A percentile compares a stretch with the other conserved stretches of the same genome.
Evolutionary conservation across 345 rosid genomes (phyloP).

Genomic region (Raphanus raphanistrum): DNA sequence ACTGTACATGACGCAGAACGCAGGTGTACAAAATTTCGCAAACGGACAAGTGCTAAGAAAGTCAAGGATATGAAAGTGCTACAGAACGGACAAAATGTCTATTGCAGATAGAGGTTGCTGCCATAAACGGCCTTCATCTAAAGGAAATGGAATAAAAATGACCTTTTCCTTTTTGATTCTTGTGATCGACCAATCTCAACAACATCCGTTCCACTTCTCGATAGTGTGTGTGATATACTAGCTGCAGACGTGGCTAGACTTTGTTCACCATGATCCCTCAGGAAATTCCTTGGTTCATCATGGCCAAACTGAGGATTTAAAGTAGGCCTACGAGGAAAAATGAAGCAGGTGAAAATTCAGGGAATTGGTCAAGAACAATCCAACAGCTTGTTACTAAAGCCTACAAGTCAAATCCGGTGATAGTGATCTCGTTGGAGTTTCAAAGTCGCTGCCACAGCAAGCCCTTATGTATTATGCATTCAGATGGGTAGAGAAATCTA

Average conservation of each 20-base stretch:
- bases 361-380: slow-evolving; percentile 17
- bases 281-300: slow-evolving; percentile 42
- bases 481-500: slow-evolving; percentile 12
- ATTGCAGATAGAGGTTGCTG: slow-evolving; percentile 34
- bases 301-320: slow-evolving; percentile 48
- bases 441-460: slow-evolving; percentile 32
- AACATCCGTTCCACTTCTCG: slow-evolving; percentile 54
- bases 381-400: slow-evolving; percentile 38
- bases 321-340: slow-evolving; percentile 46
- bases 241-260: slow-evolving; percentile 45
- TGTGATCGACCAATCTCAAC: slow-evolving; percentile 57
- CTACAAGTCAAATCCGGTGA: slow-evolving; percentile 35
- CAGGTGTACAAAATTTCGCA: background rate
- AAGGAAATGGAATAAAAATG: slow-evolving; percentile 46
- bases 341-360: slow-evolving; percentile 18
- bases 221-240: slow-evolving; percentile 53
- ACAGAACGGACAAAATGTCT: slow-evolving; percentile 33
- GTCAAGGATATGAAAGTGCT: slow-evolving; percentile 4
- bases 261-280: slow-evolving; percentile 45
- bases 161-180: slow-evolving; percentile 57
- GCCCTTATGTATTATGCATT: slow-evolving; percentile 14
- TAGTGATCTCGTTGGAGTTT: slow-evolving; percentile 28
- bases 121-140: slow-evolving; percentile 38
- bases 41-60: background rate
- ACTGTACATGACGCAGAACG: slow-evolving; percentile 28